phyloP scores from a whole-genome alignment of 176 grass and related monocot genomes.

The Puccinellia tenuiflora region DNA sequence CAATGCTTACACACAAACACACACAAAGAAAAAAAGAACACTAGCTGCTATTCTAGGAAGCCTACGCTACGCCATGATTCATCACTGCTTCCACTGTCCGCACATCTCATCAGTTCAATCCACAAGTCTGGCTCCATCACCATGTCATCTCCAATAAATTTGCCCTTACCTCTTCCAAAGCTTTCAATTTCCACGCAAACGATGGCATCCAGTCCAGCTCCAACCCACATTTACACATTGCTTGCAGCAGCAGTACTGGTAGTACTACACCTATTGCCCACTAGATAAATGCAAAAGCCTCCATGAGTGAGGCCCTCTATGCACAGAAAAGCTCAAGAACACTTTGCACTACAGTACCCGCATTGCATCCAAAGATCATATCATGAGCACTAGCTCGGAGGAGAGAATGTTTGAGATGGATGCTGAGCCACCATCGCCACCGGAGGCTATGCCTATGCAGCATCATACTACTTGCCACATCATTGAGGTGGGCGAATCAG shows the following conservation, averaged over 20 bases:
- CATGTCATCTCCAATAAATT: constrained; percentile 38
- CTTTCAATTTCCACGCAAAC: constrained; percentile 32
- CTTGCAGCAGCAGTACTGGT: constrained; percentile 8
- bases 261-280: constrained; percentile 18
- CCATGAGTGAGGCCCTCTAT: neutral
- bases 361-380: neutral
- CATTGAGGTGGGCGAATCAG: constrained; percentile 34
- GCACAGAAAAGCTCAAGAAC: constrained; percentile 7
- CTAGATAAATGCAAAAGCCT: constrained; percentile 33
- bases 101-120: constrained; percentile 20
- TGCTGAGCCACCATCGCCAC: neutral
- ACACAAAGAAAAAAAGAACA: neutral
- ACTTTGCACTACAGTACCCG: neutral
- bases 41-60: neutral
- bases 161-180: neutral
- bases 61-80: neutral
- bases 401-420: constrained; percentile 47
- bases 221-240: constrained; percentile 29
- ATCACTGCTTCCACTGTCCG: constrained; percentile 22
- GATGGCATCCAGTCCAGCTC: neutral
- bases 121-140: constrained; percentile 33
- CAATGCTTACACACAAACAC: constrained; percentile 6
- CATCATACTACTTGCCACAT: constrained; percentile 26
- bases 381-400: constrained; percentile 35
- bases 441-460: neutral